Evolutionary conservation across 163 green algal genomes (phyloP), one percentile per base, ranked within the genome.

Genomic region (Volvox carteri): DNA sequence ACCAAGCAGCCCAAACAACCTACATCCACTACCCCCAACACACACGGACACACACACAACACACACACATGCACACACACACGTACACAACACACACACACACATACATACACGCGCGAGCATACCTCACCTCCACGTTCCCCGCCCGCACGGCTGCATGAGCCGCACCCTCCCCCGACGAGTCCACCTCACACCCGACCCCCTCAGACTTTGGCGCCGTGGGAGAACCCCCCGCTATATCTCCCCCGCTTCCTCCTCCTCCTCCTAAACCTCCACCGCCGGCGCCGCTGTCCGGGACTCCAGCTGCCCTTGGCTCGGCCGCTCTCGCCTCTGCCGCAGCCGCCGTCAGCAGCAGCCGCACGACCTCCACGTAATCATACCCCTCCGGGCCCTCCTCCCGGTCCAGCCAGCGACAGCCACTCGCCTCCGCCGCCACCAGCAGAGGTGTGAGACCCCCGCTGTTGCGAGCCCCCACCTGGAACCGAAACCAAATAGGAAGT

Each of bases 341-440:
- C 18, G 62, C 79, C 79, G 35, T 2, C 62, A 86, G 44, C 42
- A 86, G 41, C 48, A 30, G 6, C 0, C 33, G 50, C 33, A 84
- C 50, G 42, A 50, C 75, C 46, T 70, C 75, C 48, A 33, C 21
- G 30, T 84, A 81, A 21, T 84, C 75, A 30, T 50, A 65, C 30
- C 75, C 50, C 25, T 35, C 19, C 12, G 44, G 37, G 16, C 37
- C 58, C 16, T 54, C 58, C 21, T 41, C 58, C 41, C 41, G 81
- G 8, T 46, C 65, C 65, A 73, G 25, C 81, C 81, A 87, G 46
- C 65, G 46, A 23, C 46, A 87, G 33, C 81, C 81, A 65, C 81
- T 37, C 25, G 42, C 67, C 81, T 87, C 81, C 33, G 62, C 81
- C 8, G 81, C 81, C 81, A 87, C 81, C 81, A 87, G 65, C 65